Evolutionary conservation across 2,329 filamentous ascomycete species (phyloP), one percentile per base, ranked within the genome.

Genomic region (Exserohilum rostratum): DNA sequence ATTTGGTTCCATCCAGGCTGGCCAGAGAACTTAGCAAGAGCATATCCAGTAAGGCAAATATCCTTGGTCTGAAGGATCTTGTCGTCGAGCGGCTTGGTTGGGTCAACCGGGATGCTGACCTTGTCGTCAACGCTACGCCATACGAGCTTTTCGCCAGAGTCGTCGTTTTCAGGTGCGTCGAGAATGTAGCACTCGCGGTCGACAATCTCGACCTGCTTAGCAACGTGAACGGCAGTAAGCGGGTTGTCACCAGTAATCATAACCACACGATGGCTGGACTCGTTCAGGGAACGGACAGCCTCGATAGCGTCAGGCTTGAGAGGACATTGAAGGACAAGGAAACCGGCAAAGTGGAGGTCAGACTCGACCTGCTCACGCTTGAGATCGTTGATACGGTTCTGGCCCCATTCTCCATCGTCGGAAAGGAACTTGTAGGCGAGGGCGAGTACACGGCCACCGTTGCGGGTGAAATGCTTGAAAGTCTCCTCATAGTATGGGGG

Each of bases 191-290:
- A 91, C 30, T 98, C 93, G 52, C 95, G 89, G 70, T 99, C 95
- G 13, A 99, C 92, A 74, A 99, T 99, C 75, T 99, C 95, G 22
- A 99, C 95, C 74, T 97, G 89, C 58, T 89, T 88, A 13, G 95
- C 95, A 52, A 99, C 95, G 72, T 99, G 93, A 10, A 96, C 91
- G 62, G 95, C 95, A 35, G 95, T 99, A 47, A 99, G 83, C 11
- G 95, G 93, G 75, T 99, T 99, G 76, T 99, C 95, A 72, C 95
- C 95, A 56, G 95, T 99, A 64, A 99, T 99, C 95, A 99, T 99
- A 66, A 99, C 90, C 42, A 96, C 92, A 66, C 95, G 91, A 76
- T 99, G 95, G 78, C 93, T 98, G 77, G 93, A 98, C 80, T 99
- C 95, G 72, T 97, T 99, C 66, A 99, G 84, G 91, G 98, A 97